Base-by-base conservation (phyloP, 768 basidiomycete genomes). In the Mycena indigotica region DNA sequence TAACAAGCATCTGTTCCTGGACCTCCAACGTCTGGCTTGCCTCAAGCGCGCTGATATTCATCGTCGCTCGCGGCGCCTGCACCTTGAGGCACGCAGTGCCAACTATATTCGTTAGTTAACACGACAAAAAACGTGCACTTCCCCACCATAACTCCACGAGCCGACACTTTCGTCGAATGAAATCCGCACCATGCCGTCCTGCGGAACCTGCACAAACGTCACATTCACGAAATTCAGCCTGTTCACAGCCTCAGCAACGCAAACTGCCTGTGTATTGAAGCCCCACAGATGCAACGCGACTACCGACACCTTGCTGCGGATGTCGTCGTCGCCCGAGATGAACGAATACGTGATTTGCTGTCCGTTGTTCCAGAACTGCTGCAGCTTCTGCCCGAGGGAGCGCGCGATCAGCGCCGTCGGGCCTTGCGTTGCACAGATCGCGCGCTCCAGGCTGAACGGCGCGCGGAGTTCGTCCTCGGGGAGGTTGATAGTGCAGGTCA, bases 1-100 rank as follows among this genome's bases (percentile, higher is more conserved):
- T 61, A 46, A 69, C 63, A 16, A 61, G 62, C 15, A 51, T 66
- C 17, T 54, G 51, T 38, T 65, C 66, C 16, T 41, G 38, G 28
- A 13, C 38, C 23, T 58, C 53, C 19, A 61, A 5, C 12, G 35
- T 28, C 10, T 39, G 19, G 17, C 13, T 53, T 28, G 58, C 55
- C 16, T 24, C 55, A 28, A 65, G 35, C 58, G 58, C 64, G 4
- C 61, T 59, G 8, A 66, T 55, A 32, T 66, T 66, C 65, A 66
- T 66, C 0, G 63, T 65, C 5, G 48, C 35, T 17, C 28, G 15
- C 1, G 56, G 30, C 2, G 30, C 26, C n/a, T 51, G 32, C 32
- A 63, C 29, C 3, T 35, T 5, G 21, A 54, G 51, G 21, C 57
- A 56, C 15, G 52, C 54, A 10, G 38, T 64, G 4, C 65, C 65